Percentiles rank a stretch among this genome's conserved stretches.
These are phyloP conservation scores for Sarcomyxa edulis DNA, from an alignment of 768 basidiomycete species.

Conservation along the genomic window DNA sequence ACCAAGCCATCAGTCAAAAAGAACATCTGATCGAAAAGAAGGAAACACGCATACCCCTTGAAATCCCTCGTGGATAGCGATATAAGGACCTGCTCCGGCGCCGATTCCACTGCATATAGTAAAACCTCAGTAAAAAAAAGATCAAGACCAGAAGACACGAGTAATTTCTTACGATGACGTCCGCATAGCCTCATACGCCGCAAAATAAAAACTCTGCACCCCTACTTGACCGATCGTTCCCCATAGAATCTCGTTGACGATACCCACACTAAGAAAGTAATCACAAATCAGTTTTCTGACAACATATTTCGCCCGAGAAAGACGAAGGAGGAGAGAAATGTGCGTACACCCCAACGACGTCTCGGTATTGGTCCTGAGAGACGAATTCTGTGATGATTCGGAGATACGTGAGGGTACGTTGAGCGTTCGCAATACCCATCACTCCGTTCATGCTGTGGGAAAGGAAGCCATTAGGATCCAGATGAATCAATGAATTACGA, in stretches of 20 bases:
- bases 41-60: slow-evolving; percentile 40
- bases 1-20: slow-evolving; percentile 6
- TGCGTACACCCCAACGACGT: slow-evolving; percentile 63
- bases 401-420: slow-evolving; percentile 78
- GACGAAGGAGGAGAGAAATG: slow-evolving; percentile 8
- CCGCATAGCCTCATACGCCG: slow-evolving; percentile 41
- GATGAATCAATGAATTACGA: slow-evolving; percentile 5
- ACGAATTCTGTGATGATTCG: slow-evolving; percentile 82
- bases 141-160: slow-evolving; percentile 8
- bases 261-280: slow-evolving; percentile 36
- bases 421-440: slow-evolving; percentile 89
- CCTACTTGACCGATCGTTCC: slow-evolving; percentile 46
- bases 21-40: slow-evolving; percentile 10
- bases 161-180: slow-evolving; percentile 27
- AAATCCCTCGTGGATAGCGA: slow-evolving; percentile 65
- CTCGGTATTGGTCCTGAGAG: slow-evolving; percentile 68
- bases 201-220: slow-evolving; percentile 38
- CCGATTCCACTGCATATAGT: slow-evolving; percentile 52
- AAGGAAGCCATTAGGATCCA: slow-evolving; percentile 8
- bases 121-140: slow-evolving; percentile 2
- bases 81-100: slow-evolving; percentile 48
- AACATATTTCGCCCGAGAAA: not conserved
- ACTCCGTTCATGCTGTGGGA: slow-evolving; percentile 54
- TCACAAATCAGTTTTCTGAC: not conserved
- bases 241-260: slow-evolving; percentile 61